A percentile compares a stretch with the other conserved stretches of the same genome.
phyloP scores from a whole-genome alignment of 257 asterid species.

The Pogostemon cablin region DNA sequence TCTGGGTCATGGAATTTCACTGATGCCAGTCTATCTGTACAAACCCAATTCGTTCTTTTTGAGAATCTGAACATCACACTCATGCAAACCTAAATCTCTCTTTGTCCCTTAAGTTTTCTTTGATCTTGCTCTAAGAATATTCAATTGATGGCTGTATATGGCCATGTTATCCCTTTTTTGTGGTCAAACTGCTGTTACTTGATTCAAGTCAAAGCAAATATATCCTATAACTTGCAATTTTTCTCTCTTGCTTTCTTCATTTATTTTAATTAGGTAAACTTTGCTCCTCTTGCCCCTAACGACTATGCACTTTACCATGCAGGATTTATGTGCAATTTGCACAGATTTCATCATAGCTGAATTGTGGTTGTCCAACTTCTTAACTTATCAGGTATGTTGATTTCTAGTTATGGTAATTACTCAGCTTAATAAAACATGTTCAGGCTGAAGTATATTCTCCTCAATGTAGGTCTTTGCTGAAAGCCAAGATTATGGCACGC shows the following conservation, averaged over 20 bases:
- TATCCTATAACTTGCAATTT: background rate
- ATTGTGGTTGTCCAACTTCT: conserved; percentile 93
- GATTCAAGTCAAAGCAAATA: conserved; percentile 1
- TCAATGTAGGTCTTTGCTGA: conserved; percentile 85
- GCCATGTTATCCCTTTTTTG: background rate
- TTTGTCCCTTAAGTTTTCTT: background rate
- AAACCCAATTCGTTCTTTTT: background rate
- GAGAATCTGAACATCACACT: background rate
- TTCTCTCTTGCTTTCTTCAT: background rate
- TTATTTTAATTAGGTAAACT: background rate
- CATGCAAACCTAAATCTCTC: background rate
- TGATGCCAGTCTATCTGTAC: conserved; percentile 10
- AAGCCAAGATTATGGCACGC: conserved; percentile 93
- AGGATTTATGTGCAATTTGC: conserved; percentile 95
- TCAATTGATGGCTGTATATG: too few species aligned
- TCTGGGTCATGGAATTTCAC: conserved; percentile 14
- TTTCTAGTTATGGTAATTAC: conserved; percentile 24
- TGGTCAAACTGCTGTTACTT: conserved; percentile 4
- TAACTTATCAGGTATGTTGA: conserved; percentile 82
- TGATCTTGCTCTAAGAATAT: background rate
- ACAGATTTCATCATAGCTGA: conserved; percentile 93
- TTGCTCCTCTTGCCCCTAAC: conserved; percentile 1
- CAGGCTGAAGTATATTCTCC: conserved; percentile 27
- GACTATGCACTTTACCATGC: conserved; percentile 39
- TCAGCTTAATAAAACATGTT: conserved; percentile 11